Evolutionary conservation across 2,329 filamentous ascomycete species (phyloP), one percentile per base, ranked within the genome.

Genomic region (Nemania bipapillata): DNA sequence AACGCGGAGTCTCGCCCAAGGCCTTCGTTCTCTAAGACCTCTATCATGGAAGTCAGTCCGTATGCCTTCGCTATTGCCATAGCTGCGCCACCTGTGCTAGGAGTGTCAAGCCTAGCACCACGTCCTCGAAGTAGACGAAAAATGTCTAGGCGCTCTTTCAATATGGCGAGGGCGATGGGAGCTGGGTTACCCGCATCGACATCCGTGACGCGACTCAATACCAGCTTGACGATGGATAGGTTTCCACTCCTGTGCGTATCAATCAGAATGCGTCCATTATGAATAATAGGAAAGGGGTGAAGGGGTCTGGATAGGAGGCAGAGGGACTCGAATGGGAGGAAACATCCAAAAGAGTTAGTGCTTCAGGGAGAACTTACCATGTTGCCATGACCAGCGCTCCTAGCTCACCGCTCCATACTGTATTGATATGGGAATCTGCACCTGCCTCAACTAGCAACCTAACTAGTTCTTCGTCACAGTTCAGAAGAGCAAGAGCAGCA

Each of bases 51-150:
- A 32, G 57, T 50, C 0, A 74, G 35, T 28, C 52, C 65, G 26
- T 68, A n/a, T 2, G 20, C 17, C 42, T 65, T 11, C 2, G 71
- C 70, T 4, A 72, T 1, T 1, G 57, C 50, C 72, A 73, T 68
- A 1, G 67, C 67, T 67, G 61, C 72, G 15, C 55, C 63, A 4
- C 72, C 72, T 1, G 69, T 72, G 17, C 72, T 67, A 1, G 72
- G 69, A 0, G 70, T 73, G 20, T 74, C 67, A 3, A 74, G 63
- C 30, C 22, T 68, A 3, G 72, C 70, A 15, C 69, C 69, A 20
- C 58, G 22, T 4, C 66, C 37, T 3, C 67, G 63, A 17, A 73
- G 45, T 22, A 73, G 57, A 24, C 53, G 65, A 50, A 72, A 70
- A 52, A 72, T 65, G n/a, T 60, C 59, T 40, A 71, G 32, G 24